Percentiles rank a stretch among this genome's conserved stretches.
Conservation (phyloP, 1,139 yeast genomes). For the Candida sanyaensis region DNA sequence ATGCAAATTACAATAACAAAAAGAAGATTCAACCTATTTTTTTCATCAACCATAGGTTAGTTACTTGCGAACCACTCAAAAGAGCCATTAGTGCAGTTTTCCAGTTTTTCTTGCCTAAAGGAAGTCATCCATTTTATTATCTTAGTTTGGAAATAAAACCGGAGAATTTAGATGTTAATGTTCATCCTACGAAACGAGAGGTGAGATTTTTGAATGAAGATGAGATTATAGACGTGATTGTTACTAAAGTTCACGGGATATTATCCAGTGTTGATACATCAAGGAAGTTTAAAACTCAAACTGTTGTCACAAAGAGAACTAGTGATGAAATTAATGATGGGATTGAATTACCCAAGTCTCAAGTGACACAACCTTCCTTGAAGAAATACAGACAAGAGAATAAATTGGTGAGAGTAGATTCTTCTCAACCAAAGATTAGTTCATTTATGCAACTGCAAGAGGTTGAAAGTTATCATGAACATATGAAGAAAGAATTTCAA, state of each 20-base stretch:
- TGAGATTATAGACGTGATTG: slow-evolving; percentile 71
- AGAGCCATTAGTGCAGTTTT: slow-evolving; percentile 70
- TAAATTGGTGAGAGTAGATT: slow-evolving; percentile 74
- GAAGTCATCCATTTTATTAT: slow-evolving; percentile 78
- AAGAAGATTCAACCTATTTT: slow-evolving; percentile 69
- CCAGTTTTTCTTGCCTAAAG: slow-evolving; percentile 72
- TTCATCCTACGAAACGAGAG: slow-evolving; percentile 95
- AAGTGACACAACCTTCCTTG: slow-evolving; percentile 10
- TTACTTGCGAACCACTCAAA: slow-evolving; percentile 76
- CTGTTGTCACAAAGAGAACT: slow-evolving; percentile 34
- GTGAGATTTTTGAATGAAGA: slow-evolving; percentile 86
- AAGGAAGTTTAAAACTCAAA: slow-evolving; percentile 69
- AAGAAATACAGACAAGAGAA: slow-evolving; percentile 56
- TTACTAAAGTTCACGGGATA: slow-evolving; percentile 48
- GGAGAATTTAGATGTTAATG: slow-evolving; percentile 80
- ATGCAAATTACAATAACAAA: slow-evolving; percentile 72
- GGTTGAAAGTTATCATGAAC: slow-evolving; percentile 6
- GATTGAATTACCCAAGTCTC: slow-evolving; percentile 13
- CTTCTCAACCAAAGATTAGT: slow-evolving; percentile 28
- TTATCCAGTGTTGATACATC: slow-evolving; percentile 67
- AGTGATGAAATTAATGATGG: slow-evolving; percentile 14
- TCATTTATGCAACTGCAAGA: slow-evolving; percentile 14
- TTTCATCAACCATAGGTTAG: slow-evolving; percentile 83
- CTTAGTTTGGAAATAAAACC: slow-evolving; percentile 67
- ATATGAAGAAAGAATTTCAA: slow-evolving; percentile 9